Evolutionary conservation across 306 rosid species (phyloP), one percentile per base, ranked within the genome.

Genomic region (Vachellia pachyceras): DNA sequence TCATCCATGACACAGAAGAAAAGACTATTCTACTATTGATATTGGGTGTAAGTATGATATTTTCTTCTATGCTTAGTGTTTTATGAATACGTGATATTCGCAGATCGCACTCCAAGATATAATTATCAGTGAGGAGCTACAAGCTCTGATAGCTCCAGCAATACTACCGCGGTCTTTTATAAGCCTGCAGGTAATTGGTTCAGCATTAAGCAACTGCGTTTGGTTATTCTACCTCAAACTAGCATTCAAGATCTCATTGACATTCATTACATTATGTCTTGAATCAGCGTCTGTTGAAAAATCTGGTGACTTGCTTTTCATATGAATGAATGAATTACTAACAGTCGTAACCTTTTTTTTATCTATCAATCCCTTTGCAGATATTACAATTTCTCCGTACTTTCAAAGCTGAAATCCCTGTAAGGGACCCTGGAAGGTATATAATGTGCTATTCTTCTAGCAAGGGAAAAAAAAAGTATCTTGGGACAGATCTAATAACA

Each of bases 121-220:
- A 82, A 89, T 87, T 74, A 89, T 93, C 47, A 89, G 97, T 77
- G 95, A 89, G 64, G 89, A 88, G 82, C 68, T 95, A 83, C 99
- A 93, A 81, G 95, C 97, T 86, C 29, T 93, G 73, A 90, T 93
- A 80, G 92, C 97, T 88, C 97, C 99, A 63, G 99, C 97, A 65
- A 42, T 93, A 84, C 90, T 95, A 39, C 99, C 99, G 1, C 91
- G 97, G 22, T 91, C 97, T 66, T 95, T 91, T 80, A 42, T 91
- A 82, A 95, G 90, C 70, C 90, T 95, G 49, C 95, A 95, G 95
- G 98, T 95, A 82, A 82, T 72, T 13, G 7, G 13, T 61, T 57
- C 13, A 67, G 42, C 45, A 64, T 69, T 82, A 55, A 36, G 17
- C 12, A 75, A 22, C 42, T 57, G 57, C 49, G 18, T 58, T 47